Percentiles rank a stretch among this genome's conserved stretches.
Conservation (phyloP, 2,329 filamentous ascomycete species). For the Lithohypha guttulata region DNA sequence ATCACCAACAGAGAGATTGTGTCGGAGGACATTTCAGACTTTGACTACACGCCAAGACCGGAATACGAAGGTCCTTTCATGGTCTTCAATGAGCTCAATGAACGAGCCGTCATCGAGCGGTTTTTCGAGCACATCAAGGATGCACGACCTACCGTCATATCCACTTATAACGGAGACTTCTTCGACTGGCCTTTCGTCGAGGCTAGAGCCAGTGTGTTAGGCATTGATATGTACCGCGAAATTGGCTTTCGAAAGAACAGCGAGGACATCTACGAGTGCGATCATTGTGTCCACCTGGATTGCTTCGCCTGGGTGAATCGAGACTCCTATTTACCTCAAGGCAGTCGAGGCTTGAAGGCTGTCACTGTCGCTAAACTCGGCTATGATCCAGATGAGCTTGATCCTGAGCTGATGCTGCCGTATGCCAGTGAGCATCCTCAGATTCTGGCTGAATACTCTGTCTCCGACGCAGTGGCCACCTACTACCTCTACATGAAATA, state of each 20-base stretch:
- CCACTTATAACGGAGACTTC: constrained; percentile 99
- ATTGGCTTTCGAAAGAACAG: constrained; percentile 93
- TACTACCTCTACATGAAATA: constrained; percentile 99
- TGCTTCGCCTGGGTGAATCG: constrained; percentile 98
- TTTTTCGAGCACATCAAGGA: constrained; percentile 97
- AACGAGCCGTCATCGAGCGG: constrained; percentile 74
- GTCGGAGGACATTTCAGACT: constrained; percentile 92
- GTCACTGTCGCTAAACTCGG: constrained; percentile 96
- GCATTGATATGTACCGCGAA: constrained; percentile 98
- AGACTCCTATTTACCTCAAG: constrained; percentile 94
- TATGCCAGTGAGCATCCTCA: constrained; percentile 80
- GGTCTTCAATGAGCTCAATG: constrained; percentile 96
- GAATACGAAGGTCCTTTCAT: constrained; percentile 94
- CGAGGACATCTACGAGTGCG: constrained; percentile 93
- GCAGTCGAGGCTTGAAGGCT: constrained; percentile 91
- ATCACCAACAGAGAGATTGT: constrained; percentile 98
- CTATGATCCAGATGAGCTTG: constrained; percentile 95
- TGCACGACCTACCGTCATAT: constrained; percentile 87
- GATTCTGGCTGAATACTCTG: constrained; percentile 91
- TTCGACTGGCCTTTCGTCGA: constrained; percentile 99
- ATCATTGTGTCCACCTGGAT: constrained; percentile 96
- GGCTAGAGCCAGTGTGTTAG: constrained; percentile 79
- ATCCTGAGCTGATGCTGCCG: constrained; percentile 93
- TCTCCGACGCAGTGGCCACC: constrained; percentile 95
- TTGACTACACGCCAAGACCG: constrained; percentile 94